phyloP scores from a whole-genome alignment of 495 filamentous ascomycete genomes.

The Penicillium dipodomyicola region DNA sequence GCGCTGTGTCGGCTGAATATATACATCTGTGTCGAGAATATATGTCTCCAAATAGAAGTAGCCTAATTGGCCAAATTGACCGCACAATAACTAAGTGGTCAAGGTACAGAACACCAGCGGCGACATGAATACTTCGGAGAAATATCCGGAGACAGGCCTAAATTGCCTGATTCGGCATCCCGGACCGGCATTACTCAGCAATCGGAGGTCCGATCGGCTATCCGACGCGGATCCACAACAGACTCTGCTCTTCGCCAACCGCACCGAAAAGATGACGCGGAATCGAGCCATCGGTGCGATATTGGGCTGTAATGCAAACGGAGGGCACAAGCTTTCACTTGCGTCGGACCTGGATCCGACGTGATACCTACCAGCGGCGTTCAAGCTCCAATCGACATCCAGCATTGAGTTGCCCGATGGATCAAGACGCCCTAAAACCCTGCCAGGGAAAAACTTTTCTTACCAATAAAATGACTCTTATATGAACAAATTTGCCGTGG shows the following conservation, averaged over 20 bases:
- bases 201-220: conserved; percentile 26
- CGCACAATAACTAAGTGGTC: too few relatives aligned
- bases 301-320: conserved; percentile 17
- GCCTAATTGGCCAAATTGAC: too few relatives aligned
- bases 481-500: neutral
- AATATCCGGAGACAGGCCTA: neutral
- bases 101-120: too few relatives aligned
- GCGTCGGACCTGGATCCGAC: conserved; percentile 27
- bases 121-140: neutral
- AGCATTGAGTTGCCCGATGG: conserved; percentile 23
- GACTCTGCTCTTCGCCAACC: conserved; percentile 13
- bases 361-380: conserved; percentile 13
- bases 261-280: conserved; percentile 18
- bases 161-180: neutral
- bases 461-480: conserved; percentile 7
- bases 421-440: conserved; percentile 13
- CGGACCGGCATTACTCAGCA: neutral
- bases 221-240: conserved; percentile 27
- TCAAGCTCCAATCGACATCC: conserved; percentile 23
- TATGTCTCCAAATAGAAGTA: too few relatives aligned
- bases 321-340: conserved; percentile 1
- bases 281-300: conserved; percentile 20
- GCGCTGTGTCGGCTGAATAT: too few relatives aligned
- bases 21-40: too few relatives aligned
- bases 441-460: conserved; percentile 8